Evolutionary conservation across 148 eudicot species (phyloP).

Genomic region (Camellia lanceoleosa): DNA sequence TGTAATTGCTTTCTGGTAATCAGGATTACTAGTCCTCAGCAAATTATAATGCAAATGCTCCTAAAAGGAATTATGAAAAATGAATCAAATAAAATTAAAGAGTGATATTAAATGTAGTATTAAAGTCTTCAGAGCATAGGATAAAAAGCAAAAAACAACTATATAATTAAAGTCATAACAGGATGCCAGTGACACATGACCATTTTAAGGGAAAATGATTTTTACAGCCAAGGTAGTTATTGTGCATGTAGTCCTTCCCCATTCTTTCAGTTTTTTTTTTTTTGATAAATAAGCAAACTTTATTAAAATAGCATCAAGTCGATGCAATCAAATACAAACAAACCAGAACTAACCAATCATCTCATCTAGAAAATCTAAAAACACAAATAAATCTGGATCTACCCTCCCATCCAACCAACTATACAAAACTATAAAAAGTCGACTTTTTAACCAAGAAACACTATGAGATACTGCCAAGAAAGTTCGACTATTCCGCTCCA

Average conservation of each 20-base stretch:
- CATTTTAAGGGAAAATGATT: not conserved
- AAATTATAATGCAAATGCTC: slow-evolving; percentile 79
- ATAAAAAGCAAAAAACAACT: not conserved
- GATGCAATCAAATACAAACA: no score
- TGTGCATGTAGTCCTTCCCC: not conserved
- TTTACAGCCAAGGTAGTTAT: not conserved
- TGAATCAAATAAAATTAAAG: not conserved
- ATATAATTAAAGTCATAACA: not conserved
- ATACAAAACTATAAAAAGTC: no score
- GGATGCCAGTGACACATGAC: not conserved
- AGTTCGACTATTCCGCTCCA: no score
- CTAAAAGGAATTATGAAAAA: slow-evolving; percentile 29
- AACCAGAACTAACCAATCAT: no score
- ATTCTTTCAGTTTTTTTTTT: no score
- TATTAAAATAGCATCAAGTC: no score
- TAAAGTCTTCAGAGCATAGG: not conserved
- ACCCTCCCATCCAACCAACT: no score
- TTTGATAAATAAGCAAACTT: no score
- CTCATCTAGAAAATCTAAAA: no score
- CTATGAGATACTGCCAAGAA: no score
- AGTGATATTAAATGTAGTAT: not conserved
- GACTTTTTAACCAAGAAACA: no score
- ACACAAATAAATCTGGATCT: no score
- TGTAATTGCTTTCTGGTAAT: slow-evolving; percentile 55
- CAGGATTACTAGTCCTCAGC: slow-evolving; percentile 62